These are phyloP conservation scores for Stachybotrys elegans DNA, from an alignment of 2,329 filamentous ascomycete species.

Conservation along the genomic window DNA sequence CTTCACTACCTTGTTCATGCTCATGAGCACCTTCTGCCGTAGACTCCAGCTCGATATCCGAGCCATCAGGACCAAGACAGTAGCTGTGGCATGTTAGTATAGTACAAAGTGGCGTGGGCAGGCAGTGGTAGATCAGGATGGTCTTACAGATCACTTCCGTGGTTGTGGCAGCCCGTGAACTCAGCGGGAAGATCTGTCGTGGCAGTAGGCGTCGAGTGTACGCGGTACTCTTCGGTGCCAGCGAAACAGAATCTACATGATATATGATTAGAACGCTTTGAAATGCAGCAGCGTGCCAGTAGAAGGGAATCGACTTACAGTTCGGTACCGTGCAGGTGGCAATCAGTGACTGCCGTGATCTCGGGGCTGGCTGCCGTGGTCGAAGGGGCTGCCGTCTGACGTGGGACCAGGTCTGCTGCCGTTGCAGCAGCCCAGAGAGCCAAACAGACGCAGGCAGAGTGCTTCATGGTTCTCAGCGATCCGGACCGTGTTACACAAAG, in stretches of 20 bases:
- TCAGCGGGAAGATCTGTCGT: constrained; percentile 52
- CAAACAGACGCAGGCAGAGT: constrained; percentile 3
- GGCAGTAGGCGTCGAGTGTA: constrained; percentile 44
- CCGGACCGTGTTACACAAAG: too few species aligned
- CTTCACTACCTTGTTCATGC: constrained; percentile 15
- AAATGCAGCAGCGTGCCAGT: constrained; percentile 4
- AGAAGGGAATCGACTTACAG: constrained; percentile 25
- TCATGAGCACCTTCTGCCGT: constrained; percentile 16
- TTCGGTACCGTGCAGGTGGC: constrained; percentile 34
- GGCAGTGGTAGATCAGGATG: too few species aligned
- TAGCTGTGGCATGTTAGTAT: too few species aligned
- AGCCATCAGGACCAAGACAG: constrained; percentile 54
- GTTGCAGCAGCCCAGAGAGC: constrained; percentile 11
- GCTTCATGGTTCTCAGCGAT: constrained; percentile 2
- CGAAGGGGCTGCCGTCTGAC: constrained; percentile 25
- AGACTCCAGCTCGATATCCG: constrained; percentile 46
- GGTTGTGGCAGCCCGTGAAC: constrained; percentile 61
- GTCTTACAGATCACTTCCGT: constrained; percentile 53
- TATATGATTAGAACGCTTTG: neutral
- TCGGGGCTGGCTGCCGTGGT: constrained; percentile 14
- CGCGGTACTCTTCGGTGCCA: constrained; percentile 35
- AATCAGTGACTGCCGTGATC: constrained; percentile 33
- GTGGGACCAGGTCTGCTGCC: constrained; percentile 17
- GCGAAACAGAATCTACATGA: constrained; percentile 37
- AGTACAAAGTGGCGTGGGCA: too few species aligned